These are phyloP conservation scores for Coelastrella sp. DNA, from an alignment of 139 green algal genomes.

Conservation along the genomic window DNA sequence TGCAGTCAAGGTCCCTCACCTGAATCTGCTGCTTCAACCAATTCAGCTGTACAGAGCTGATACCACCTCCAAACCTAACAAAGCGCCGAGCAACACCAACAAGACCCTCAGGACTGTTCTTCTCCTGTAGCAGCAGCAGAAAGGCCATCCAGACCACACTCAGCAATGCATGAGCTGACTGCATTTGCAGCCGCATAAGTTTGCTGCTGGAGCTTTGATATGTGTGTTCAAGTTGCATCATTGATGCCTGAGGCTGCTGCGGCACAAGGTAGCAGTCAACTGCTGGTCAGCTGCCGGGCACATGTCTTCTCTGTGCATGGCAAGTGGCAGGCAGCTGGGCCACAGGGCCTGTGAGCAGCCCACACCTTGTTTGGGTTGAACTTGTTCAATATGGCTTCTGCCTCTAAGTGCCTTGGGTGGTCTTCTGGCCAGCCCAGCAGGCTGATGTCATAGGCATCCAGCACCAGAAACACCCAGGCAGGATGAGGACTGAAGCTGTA, in stretches of 20 bases:
- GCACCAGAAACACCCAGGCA: conserved; percentile 74
- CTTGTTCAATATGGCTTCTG: conserved; percentile 56
- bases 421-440: conserved; percentile 63
- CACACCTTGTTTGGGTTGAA: conserved; percentile 75
- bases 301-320: not conserved
- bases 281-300: not conserved
- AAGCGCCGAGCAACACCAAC: conserved; percentile 72
- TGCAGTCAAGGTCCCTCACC: conserved; percentile 11
- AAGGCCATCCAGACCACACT: not conserved
- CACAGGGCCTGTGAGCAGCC: not conserved
- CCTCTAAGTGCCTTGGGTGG: conserved; percentile 69
- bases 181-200: too few species aligned
- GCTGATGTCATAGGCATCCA: conserved; percentile 85
- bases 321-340: not conserved
- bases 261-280: too few species aligned
- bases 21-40: conserved; percentile 73
- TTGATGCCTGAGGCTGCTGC: not conserved
- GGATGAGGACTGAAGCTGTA: conserved; percentile 73
- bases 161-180: not conserved
- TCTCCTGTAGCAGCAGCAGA: conserved; percentile 51
- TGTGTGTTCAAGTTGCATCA: too few species aligned
- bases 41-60: conserved; percentile 72
- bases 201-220: too few species aligned
- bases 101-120: conserved; percentile 75
- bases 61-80: conserved; percentile 85